Percentiles rank a stretch among this genome's conserved stretches.
Evolutionary conservation across 306 rosid species (phyloP).

Genomic region (Mimosa pudica): DNA sequence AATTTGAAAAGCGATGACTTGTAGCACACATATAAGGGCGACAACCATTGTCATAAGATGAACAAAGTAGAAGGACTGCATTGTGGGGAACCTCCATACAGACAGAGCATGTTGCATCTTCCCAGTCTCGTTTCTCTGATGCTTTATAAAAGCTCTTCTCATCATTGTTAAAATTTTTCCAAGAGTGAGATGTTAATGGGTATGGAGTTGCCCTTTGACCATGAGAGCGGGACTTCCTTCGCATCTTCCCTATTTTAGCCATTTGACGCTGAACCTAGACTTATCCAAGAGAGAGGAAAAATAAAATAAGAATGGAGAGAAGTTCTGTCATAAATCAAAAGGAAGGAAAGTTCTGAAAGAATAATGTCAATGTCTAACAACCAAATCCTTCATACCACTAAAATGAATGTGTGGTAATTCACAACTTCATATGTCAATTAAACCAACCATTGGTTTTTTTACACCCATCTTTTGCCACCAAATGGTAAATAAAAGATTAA

Average conservation of each 20-base stretch:
- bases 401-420: constrained; percentile 10
- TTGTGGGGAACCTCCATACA: constrained; percentile 99
- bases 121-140: constrained; percentile 79
- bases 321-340: constrained; percentile 20
- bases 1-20: constrained; percentile 83
- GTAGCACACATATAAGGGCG: constrained; percentile 99
- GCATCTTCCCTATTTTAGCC: constrained; percentile 47
- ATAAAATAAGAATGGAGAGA: not conserved
- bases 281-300: constrained; percentile 10
- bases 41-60: constrained; percentile 95
- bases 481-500: constrained; percentile 15
- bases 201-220: constrained; percentile 40
- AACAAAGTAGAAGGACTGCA: constrained; percentile 95
- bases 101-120: constrained; percentile 81
- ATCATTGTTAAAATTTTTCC: constrained; percentile 48
- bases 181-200: constrained; percentile 45
- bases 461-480: not conserved
- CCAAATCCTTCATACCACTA: constrained; percentile 3
- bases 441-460: not conserved
- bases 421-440: not conserved
- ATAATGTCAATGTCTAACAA: constrained; percentile 14
- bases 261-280: constrained; percentile 41
- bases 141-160: constrained; percentile 55
- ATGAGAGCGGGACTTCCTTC: constrained; percentile 40
- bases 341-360: constrained; percentile 6